Conservation (phyloP, 768 basidiomycete genomes). For the Amanita pseudoporphyria region DNA sequence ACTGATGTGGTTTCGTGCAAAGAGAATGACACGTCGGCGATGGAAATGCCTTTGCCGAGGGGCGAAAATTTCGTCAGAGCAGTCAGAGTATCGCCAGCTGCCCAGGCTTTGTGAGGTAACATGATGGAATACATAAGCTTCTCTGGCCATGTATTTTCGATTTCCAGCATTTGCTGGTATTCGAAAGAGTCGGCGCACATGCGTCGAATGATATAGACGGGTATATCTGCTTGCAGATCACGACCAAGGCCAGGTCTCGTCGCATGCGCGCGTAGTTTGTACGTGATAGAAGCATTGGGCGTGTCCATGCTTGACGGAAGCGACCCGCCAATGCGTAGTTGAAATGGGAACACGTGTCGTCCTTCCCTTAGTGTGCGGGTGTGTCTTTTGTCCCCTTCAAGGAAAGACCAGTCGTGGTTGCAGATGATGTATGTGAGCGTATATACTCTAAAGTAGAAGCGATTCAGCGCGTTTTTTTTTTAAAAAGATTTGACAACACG, state of each 20-base stretch:
- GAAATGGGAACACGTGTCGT: constrained; percentile 87
- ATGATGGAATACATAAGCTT: constrained; percentile 95
- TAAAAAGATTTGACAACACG: constrained; percentile 1
- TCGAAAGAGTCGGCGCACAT: constrained; percentile 80
- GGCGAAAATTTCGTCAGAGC: constrained; percentile 84
- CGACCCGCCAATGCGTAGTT: constrained; percentile 74
- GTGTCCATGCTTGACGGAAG: constrained; percentile 73
- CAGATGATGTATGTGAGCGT: constrained; percentile 55
- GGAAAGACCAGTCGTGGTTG: constrained; percentile 88
- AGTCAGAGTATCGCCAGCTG: constrained; percentile 77
- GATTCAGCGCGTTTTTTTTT: not conserved
- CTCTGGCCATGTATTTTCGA: constrained; percentile 95
- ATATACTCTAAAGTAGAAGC: constrained; percentile 22
- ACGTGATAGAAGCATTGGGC: constrained; percentile 56
- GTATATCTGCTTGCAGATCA: constrained; percentile 48
- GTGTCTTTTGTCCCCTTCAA: constrained; percentile 71
- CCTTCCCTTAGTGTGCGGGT: constrained; percentile 94
- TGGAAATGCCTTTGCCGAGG: constrained; percentile 71
- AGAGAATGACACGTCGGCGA: constrained; percentile 55
- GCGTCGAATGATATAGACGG: constrained; percentile 62
- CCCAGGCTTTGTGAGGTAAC: constrained; percentile 94
- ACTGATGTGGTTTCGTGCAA: constrained; percentile 71
- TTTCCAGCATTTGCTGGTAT: constrained; percentile 92
- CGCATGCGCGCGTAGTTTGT: constrained; percentile 86
- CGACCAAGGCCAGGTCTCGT: constrained; percentile 56